These are phyloP conservation scores for Puccinia polysora DNA, from an alignment of 1,284 basidiomycete genomes.

Conservation along the genomic window DNA sequence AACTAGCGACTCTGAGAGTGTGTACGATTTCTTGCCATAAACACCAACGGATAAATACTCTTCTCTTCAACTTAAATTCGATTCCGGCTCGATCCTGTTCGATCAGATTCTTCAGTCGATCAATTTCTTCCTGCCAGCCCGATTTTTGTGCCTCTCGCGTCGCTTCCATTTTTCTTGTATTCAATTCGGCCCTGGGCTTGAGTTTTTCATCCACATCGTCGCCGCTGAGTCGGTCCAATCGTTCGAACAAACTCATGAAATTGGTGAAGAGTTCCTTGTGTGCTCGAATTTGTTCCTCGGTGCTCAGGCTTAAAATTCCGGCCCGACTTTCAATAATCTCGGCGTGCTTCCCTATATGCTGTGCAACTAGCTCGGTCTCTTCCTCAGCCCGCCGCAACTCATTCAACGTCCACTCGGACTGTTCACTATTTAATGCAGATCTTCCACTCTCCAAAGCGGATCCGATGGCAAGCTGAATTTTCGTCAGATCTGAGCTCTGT, in stretches of 20 bases:
- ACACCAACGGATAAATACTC: constrained; percentile 47
- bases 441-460: constrained; percentile 33
- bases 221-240: constrained; percentile 59
- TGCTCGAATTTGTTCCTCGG: constrained; percentile 19
- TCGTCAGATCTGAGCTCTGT: constrained; percentile 68
- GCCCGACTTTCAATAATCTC: constrained; percentile 24
- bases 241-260: constrained; percentile 10
- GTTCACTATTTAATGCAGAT: constrained; percentile 8
- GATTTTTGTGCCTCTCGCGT: constrained; percentile 66
- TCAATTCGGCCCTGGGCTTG: constrained; percentile 73
- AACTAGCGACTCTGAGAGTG: constrained; percentile 17
- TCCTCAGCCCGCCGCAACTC: constrained; percentile 29
- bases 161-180: constrained; percentile 68
- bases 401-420: constrained; percentile 1
- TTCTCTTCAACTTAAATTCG: constrained; percentile 43
- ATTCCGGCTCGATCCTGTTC: constrained; percentile 66
- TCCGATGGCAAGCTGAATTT: constrained; percentile 36
- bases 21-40: constrained; percentile 47
- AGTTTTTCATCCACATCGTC: constrained; percentile 74
- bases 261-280: constrained; percentile 28
- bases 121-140: constrained; percentile 74
- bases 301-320: constrained; percentile 1
- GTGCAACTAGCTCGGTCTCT: constrained; percentile 25
- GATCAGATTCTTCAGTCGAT: constrained; percentile 64
- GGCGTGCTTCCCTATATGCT: constrained; percentile 32